phyloP scores from a whole-genome alignment of 1,139 yeast species.

The Debaryomyces nepalensis region DNA sequence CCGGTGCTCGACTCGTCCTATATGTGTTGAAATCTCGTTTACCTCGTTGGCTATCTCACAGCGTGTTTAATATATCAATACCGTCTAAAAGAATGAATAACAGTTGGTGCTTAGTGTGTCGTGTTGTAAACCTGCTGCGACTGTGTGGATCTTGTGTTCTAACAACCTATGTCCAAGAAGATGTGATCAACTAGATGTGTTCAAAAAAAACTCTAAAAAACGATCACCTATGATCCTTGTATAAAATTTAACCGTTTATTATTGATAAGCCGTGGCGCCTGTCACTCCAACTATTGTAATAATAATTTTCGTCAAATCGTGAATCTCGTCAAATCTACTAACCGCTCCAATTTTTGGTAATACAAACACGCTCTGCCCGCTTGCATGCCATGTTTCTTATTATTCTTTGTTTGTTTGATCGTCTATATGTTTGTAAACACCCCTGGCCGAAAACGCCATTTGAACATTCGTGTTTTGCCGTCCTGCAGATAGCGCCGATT shows the following conservation, averaged over 20 bases:
- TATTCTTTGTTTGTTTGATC: slow-evolving; percentile 10
- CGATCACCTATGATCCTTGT: slow-evolving; percentile 2
- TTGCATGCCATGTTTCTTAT: slow-evolving; percentile 1
- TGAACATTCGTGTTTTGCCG: slow-evolving; percentile 5
- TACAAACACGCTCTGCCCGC: slow-evolving; percentile 10
- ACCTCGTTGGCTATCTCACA: slow-evolving; percentile 1
- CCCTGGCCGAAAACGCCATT: slow-evolving; percentile 6
- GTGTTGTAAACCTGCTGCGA: not conserved
- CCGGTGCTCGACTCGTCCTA: slow-evolving; percentile 1
- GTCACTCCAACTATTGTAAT: slow-evolving; percentile 2
- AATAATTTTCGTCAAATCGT: slow-evolving; percentile 7
- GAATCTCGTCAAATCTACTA: slow-evolving; percentile 5
- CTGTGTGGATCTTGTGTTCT: slow-evolving; percentile 1
- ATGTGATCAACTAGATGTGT: slow-evolving; percentile 1
- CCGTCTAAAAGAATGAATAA: slow-evolving; percentile 15
- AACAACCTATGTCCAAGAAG: slow-evolving; percentile 5
- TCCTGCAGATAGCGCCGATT: slow-evolving; percentile 4
- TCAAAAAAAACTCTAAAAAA: too few species aligned
- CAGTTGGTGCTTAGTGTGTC: slow-evolving; percentile 14
- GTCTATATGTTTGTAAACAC: slow-evolving; percentile 4
- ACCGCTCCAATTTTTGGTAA: slow-evolving; percentile 1
- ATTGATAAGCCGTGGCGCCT: slow-evolving; percentile 12
- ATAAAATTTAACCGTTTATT: slow-evolving; percentile 5
- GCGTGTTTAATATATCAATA: not conserved
- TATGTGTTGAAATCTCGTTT: slow-evolving; percentile 3